Base-by-base conservation (phyloP, 2,329 filamentous ascomycete species). In the Geosmithia putterillii region DNA sequence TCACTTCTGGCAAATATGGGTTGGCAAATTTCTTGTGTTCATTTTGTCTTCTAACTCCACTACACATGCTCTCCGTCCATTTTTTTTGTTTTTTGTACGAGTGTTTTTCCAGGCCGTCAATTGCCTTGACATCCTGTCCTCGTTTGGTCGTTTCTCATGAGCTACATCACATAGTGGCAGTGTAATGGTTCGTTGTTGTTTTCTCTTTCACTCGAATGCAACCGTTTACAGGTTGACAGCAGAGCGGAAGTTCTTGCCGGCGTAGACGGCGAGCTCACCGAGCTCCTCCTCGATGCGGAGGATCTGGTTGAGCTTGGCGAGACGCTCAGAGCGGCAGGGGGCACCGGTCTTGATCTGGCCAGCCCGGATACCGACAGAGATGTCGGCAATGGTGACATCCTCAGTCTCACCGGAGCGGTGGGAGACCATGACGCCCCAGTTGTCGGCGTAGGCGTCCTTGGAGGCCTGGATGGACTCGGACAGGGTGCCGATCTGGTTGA, bases 251-350 rank as follows among this genome's bases (percentile, higher is more conserved):
- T 87, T 88, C 61, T 75, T 70, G 56, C 92, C 92, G 56, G 90
- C 89, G 65, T 90, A 98, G 69, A 96, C 62, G 55, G 90, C 92
- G 58, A 92, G 83, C 58, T 81, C 77, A 57, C 89, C 89, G 52
- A 98, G 83, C 78, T 98, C 92, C 76, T 98, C 92, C 80, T 98
- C 92, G 58, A 98, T 98, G 63, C 92, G 87, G 62, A 98, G 85
- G 61, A 98, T 95, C 78, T 98, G 92, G 85, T 98, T 98, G 64
- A 98, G 86, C 81, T 98, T 98, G 68, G 92, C 92, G 55, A 96
- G 79, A 76, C 92, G 89, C 80, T 98, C 92, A 57, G 90, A 95
- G 61, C 92, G 84, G 64, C 84, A 85, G 56, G 92, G 92, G 50
- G 90, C 90, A 79, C 89, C 89, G 53, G 89, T 94, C 86, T 95